Conservation (phyloP, 1,284 basidiomycete species). For the Thecaphora frezii region DNA sequence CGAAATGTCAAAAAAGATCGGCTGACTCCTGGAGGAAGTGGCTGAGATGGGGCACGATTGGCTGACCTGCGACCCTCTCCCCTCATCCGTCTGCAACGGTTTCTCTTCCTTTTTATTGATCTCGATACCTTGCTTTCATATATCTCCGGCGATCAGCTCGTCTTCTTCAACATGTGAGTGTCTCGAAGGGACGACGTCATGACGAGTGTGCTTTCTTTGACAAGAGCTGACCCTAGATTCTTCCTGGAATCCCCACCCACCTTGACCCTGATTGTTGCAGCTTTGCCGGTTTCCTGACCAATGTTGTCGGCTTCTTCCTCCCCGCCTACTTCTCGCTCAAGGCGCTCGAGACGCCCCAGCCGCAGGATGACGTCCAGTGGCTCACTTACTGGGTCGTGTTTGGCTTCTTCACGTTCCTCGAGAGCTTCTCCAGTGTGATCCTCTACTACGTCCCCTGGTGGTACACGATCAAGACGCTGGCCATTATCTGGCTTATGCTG, state of each 20-base stretch:
- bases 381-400: slow-evolving; percentile 60
- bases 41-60: too few relatives aligned
- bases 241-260: neutral
- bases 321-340: slow-evolving; percentile 59
- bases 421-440: slow-evolving; percentile 54
- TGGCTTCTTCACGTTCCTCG: slow-evolving; percentile 58
- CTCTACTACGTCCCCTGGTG: slow-evolving; percentile 77
- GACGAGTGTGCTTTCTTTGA: too few relatives aligned
- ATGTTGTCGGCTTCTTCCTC: slow-evolving; percentile 56
- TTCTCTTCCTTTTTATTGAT: too few relatives aligned
- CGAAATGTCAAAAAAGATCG: too few relatives aligned
- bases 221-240: neutral
- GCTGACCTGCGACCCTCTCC: too few relatives aligned
- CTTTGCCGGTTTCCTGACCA: slow-evolving; percentile 58
- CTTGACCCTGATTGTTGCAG: slow-evolving; percentile 11
- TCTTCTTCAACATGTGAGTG: slow-evolving; percentile 58
- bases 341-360: slow-evolving; percentile 56
- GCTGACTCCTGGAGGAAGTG: too few relatives aligned
- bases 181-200: neutral
- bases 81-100: too few relatives aligned
- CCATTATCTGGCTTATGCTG: slow-evolving; percentile 84
- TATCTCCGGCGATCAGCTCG: too few relatives aligned
- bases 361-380: slow-evolving; percentile 59
- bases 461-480: slow-evolving; percentile 76
- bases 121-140: too few relatives aligned